A percentile compares a stretch with the other conserved stretches of the same genome.
phyloP scores from a whole-genome alignment of 2,329 filamentous ascomycete genomes.

The Cladophialophora chaetospira region DNA sequence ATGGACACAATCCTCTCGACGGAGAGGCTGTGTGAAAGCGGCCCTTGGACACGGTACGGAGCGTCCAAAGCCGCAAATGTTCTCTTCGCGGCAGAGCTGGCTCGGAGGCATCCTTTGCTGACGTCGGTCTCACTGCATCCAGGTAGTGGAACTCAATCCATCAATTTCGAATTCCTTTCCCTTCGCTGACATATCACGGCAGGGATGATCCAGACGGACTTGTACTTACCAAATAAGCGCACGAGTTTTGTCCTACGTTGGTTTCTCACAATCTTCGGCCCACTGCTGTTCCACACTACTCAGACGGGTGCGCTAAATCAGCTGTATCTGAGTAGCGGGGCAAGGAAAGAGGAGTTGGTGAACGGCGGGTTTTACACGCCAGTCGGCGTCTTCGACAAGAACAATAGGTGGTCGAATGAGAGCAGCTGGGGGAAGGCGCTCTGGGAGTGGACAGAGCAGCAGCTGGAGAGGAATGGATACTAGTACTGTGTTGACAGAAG shows the following conservation, averaged over 20 bases:
- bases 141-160: too few relatives aligned
- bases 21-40: constrained; percentile 37
- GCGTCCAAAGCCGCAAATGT: constrained; percentile 55
- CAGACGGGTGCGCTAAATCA: not conserved
- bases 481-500: too few relatives aligned
- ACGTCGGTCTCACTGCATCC: not conserved
- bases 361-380: not conserved
- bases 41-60: constrained; percentile 51
- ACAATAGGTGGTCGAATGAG: not conserved
- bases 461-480: not conserved
- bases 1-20: constrained; percentile 43
- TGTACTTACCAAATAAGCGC: not conserved
- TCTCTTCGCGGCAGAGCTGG: constrained; percentile 49
- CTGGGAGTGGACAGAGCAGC: not conserved
- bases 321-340: not conserved
- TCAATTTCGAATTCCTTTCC: too few relatives aligned
- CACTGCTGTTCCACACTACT: not conserved
- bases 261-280: not conserved
- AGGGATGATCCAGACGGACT: not conserved
- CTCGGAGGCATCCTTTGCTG: constrained; percentile 43
- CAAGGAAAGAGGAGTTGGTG: not conserved
- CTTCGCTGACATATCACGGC: not conserved
- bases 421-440: not conserved
- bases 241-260: not conserved
- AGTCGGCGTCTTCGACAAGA: not conserved